phyloP scores from a whole-genome alignment of 176 grass and related monocot genomes.

The maize (Zea mays) region Zm-B73-REFERENCE-NAM-5.0 NC_050100.1:207585501-207586000 shows the following conservation, averaged over 20 bases:
- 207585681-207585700: constrained; percentile 10
- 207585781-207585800: constrained; percentile 18
- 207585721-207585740: constrained; percentile 31
- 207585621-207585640: constrained; percentile 24
- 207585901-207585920: constrained; percentile 16
- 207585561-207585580: constrained; percentile 9
- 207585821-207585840: constrained; percentile 39
- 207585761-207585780: constrained; percentile 22
- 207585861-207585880: constrained; percentile 31
- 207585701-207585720: not conserved
- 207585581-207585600: constrained; percentile 17
- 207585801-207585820: constrained; percentile 37
- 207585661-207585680: not conserved
- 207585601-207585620: constrained; percentile 20
- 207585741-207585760: constrained; percentile 30
- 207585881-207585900: constrained; percentile 23
- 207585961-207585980: constrained; percentile 10
- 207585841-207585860: constrained; percentile 25
- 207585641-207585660: constrained; percentile 4
- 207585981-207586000: not conserved
- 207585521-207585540: not conserved
- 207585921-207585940: constrained; percentile 16
- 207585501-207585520: constrained; percentile 94
- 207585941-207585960: constrained; percentile 14
- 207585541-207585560: constrained; percentile 22